phyloP scores from a whole-genome alignment of 1,284 basidiomycete genomes.

The Pyrrhoderma lamaoense region DNA sequence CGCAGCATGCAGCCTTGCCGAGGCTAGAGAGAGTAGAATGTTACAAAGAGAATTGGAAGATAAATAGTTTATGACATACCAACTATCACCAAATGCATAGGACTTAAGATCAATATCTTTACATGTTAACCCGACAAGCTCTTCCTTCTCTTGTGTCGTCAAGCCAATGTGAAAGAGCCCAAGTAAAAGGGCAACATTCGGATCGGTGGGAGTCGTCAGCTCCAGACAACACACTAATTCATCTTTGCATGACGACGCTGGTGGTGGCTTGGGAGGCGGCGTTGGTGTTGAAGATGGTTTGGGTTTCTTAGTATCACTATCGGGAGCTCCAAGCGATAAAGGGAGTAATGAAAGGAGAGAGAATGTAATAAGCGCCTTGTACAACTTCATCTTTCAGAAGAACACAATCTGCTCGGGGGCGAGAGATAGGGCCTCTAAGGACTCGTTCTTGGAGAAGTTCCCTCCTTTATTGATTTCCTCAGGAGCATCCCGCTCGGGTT shows the following conservation, averaged over 20 bases:
- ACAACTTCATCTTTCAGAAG: no score
- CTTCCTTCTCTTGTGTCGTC: slow-evolving; percentile 1
- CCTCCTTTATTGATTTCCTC: no score
- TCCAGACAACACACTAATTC: slow-evolving; percentile 9
- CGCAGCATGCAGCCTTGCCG: slow-evolving; percentile 5
- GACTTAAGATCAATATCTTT: neutral
- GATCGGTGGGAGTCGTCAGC: neutral
- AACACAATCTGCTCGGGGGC: no score
- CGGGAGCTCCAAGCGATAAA: no score
- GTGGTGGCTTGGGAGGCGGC: slow-evolving; percentile 4
- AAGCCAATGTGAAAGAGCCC: slow-evolving; percentile 6
- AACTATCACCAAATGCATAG: neutral
- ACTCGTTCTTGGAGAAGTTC: no score
- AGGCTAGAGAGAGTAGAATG: neutral
- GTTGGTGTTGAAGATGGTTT: slow-evolving; percentile 11
- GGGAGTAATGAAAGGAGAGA: no score
- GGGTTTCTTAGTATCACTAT: neutral
- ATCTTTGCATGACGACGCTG: slow-evolving; percentile 2
- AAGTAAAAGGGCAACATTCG: neutral
- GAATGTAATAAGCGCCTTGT: no score
- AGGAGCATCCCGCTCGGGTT: no score
- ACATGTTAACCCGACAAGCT: slow-evolving; percentile 4
- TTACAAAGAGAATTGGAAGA: neutral
- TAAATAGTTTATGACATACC: neutral
- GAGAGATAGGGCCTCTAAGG: no score